Evolutionary conservation across 2,329 filamentous ascomycete genomes (phyloP), one percentile per base, ranked within the genome.

Genomic region (Tolypocladium nubicola): DNA sequence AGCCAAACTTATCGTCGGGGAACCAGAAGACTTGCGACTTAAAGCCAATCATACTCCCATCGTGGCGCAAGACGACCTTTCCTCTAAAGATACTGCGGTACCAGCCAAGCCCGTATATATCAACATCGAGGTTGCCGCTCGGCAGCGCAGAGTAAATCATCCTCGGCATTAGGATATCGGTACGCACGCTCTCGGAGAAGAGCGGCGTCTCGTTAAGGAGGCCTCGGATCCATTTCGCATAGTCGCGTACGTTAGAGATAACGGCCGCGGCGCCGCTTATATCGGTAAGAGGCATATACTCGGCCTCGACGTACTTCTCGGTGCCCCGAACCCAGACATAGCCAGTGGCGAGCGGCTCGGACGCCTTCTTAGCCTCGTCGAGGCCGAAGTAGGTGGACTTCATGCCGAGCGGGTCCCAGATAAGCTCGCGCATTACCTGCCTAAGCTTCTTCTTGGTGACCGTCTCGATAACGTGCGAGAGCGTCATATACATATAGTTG

Each of bases 201-300:
- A 67, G 66, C 4, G 45, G 54, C 0, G 58, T 45, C 52, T 65
- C 43, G 13, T 71, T 63, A 26, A 84, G 66, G 30, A 82, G 67
- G 23, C 75, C 77, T 33, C 69, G 68, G 3, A 82, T 61, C 81
- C 80, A 85, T 61, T 74, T 75, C 1, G 72, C 65, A 62, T 80
- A 82, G 66, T 83, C 80, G 9, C 70, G 55, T 1, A 77, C 77
- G 52, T 72, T 79, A 26, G 75, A 77, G 26, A 82, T 66, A 49
- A 74, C 65, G 13, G 66, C 69, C 1, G 74, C 76, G 1, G 75
- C 75, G 14, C 75, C 75, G 59, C 71, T 70, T 33, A 68, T 60
- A 62, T 68, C 72, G 33, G 57, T 53, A 7, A 64, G 56, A 4
- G 62, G 57, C 38, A 65, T 59, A 14, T 67, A 61, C 4, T 73